These are phyloP conservation scores for Spergularia marina DNA, from an alignment of 148 eudicot genomes.

Conservation along the genomic window DNA sequence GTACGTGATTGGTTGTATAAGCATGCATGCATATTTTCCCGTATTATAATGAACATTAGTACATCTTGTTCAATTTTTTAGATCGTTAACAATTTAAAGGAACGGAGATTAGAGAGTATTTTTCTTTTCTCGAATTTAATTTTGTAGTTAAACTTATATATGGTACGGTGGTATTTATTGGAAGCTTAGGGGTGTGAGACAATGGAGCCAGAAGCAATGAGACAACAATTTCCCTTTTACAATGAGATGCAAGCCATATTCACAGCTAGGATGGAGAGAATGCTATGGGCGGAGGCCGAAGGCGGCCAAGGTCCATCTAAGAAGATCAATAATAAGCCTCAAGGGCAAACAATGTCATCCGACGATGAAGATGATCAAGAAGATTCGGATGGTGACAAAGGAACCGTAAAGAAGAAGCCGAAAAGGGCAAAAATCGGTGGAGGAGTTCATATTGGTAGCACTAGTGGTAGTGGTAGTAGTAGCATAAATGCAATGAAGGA, in stretches of 20 bases:
- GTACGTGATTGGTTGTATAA: too few species aligned
- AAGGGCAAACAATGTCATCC: slow-evolving; percentile 34
- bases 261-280: slow-evolving; percentile 69
- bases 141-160: too few species aligned
- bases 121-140: too few species aligned
- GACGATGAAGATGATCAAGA: slow-evolving; percentile 72
- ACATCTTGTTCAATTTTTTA: too few species aligned
- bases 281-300: slow-evolving; percentile 85
- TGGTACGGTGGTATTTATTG: slow-evolving; percentile 25
- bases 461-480: slow-evolving; percentile 6
- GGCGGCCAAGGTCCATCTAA: slow-evolving; percentile 38
- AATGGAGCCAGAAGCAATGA: slow-evolving; percentile 71
- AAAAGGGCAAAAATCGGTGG: slow-evolving; percentile 27
- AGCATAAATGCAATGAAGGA: slow-evolving; percentile 44
- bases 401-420: slow-evolving; percentile 9
- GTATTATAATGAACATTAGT: too few species aligned
- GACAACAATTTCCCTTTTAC: slow-evolving; percentile 87
- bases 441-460: background rate
- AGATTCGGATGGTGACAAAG: slow-evolving; percentile 37
- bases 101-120: too few species aligned
- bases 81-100: too few species aligned
- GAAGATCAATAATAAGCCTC: slow-evolving; percentile 32
- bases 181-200: slow-evolving; percentile 84
- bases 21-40: too few species aligned
- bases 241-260: slow-evolving; percentile 82